These are phyloP conservation scores for Trichophyton rubrum DNA, from an alignment of 2,329 filamentous ascomycete species.

Conservation along the genomic window DNA sequence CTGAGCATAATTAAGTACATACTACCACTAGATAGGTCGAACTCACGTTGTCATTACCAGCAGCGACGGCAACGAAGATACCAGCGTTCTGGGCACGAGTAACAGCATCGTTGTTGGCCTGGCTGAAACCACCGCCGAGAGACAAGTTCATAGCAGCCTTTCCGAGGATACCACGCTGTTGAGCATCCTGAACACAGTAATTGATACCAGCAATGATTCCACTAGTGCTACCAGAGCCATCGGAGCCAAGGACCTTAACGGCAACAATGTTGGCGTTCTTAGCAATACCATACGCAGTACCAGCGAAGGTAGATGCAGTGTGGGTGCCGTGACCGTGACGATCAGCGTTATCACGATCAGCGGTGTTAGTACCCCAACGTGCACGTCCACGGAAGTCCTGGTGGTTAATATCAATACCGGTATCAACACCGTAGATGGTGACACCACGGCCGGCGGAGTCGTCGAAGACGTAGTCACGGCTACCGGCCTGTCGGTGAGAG, in stretches of 20 bases:
- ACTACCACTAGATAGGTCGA: not conserved
- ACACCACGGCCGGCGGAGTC: slow-evolving; percentile 24
- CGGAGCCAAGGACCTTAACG: slow-evolving; percentile 39
- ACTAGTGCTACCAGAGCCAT: slow-evolving; percentile 35
- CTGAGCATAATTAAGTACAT: not conserved
- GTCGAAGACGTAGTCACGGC: slow-evolving; percentile 27
- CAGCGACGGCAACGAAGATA: slow-evolving; percentile 32
- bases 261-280: slow-evolving; percentile 30
- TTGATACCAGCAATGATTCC: slow-evolving; percentile 41
- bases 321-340: slow-evolving; percentile 31
- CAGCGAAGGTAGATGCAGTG: slow-evolving; percentile 28
- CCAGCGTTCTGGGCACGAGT: slow-evolving; percentile 26
- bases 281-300: slow-evolving; percentile 26
- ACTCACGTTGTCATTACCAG: slow-evolving; percentile 28
- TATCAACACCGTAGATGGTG: slow-evolving; percentile 29
- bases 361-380: slow-evolving; percentile 24
- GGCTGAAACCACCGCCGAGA: slow-evolving; percentile 25
- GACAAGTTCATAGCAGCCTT: slow-evolving; percentile 27
- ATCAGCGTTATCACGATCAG: slow-evolving; percentile 13
- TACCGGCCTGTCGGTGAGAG: slow-evolving; percentile 18
- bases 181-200: slow-evolving; percentile 26
- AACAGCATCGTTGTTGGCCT: slow-evolving; percentile 30
- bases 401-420: slow-evolving; percentile 27
- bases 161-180: slow-evolving; percentile 18
- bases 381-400: slow-evolving; percentile 28